A percentile compares a stretch with the other conserved stretches of the same genome.
phyloP scores from a whole-genome alignment of 768 basidiomycete species.

The Tubosaeta sp. region DNA sequence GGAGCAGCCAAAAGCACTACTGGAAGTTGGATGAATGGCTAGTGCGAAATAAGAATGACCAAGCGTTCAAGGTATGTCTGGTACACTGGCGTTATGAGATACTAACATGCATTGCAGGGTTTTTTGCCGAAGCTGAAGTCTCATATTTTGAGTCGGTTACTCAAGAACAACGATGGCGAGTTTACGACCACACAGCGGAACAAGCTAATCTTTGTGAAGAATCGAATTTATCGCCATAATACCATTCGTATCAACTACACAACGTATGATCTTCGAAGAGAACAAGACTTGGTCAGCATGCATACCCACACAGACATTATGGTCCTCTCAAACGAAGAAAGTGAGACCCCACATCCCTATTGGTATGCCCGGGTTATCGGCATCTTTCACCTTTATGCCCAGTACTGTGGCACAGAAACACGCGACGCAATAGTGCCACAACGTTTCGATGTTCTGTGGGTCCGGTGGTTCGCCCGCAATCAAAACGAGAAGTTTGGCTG shows the following conservation, averaged over 20 bases:
- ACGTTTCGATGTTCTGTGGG: background rate
- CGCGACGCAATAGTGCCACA: background rate
- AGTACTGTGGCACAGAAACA: background rate
- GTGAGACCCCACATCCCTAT: constrained; percentile 34
- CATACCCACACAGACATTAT: constrained; percentile 35
- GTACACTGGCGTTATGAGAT: background rate
- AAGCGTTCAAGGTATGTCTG: background rate
- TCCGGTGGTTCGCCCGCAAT: background rate
- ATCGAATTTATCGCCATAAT: constrained; percentile 26
- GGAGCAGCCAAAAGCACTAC: background rate
- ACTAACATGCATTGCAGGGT: background rate
- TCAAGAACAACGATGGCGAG: background rate
- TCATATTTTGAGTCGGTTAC: background rate
- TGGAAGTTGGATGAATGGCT: background rate
- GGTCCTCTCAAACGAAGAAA: constrained; percentile 28
- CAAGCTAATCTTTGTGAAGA: constrained; percentile 9
- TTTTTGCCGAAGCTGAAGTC: background rate
- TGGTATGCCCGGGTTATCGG: constrained; percentile 20
- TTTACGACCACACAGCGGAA: background rate
- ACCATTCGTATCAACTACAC: constrained; percentile 28
- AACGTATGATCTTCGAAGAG: constrained; percentile 22
- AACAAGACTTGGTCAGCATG: constrained; percentile 40
- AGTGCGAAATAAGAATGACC: background rate
- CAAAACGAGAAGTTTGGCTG: background rate
- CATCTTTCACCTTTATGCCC: constrained; percentile 1